Evolutionary conservation across 352 stramenopile species (phyloP).

Genomic region (Globisporangium solare): DNA sequence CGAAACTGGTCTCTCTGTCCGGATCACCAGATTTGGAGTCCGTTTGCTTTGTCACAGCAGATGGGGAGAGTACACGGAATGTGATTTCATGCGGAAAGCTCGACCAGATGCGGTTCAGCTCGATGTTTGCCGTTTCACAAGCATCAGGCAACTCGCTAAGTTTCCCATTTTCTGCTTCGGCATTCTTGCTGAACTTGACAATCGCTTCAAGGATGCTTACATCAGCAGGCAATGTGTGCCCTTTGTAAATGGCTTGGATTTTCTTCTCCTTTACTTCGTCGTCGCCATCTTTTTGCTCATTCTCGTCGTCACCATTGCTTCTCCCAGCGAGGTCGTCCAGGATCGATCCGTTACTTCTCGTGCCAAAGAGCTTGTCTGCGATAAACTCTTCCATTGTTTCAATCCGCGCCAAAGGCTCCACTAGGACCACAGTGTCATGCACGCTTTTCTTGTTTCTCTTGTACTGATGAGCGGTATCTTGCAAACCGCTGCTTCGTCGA

Average conservation of each 20-base stretch:
- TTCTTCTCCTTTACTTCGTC: constrained; percentile 27
- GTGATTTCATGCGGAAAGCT: constrained; percentile 47
- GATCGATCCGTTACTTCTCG: constrained; percentile 18
- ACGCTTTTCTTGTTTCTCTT: constrained; percentile 35
- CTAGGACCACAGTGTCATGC: constrained; percentile 67
- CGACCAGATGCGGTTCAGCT: constrained; percentile 34
- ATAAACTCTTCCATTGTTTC: constrained; percentile 82
- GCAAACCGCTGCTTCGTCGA: constrained; percentile 9
- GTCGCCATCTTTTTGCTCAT: constrained; percentile 19
- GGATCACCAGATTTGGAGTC: background rate
- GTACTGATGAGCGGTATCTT: constrained; percentile 13
- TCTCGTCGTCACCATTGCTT: constrained; percentile 17
- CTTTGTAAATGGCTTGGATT: constrained; percentile 41
- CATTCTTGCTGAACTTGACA: constrained; percentile 34
- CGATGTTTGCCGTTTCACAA: constrained; percentile 7
- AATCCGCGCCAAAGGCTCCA: constrained; percentile 69
- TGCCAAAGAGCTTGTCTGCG: constrained; percentile 55
- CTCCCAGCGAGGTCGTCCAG: constrained; percentile 25
- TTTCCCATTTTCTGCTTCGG: constrained; percentile 3
- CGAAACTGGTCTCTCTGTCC: background rate
- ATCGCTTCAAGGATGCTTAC: constrained; percentile 69
- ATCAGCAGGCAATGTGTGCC: constrained; percentile 24
- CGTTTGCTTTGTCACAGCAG: constrained; percentile 3
- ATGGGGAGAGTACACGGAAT: constrained; percentile 31
- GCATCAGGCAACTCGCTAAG: constrained; percentile 1